Evolutionary conservation across 78 protist genomes (phyloP).

Genomic region (Parvularia atlantis): DNA sequence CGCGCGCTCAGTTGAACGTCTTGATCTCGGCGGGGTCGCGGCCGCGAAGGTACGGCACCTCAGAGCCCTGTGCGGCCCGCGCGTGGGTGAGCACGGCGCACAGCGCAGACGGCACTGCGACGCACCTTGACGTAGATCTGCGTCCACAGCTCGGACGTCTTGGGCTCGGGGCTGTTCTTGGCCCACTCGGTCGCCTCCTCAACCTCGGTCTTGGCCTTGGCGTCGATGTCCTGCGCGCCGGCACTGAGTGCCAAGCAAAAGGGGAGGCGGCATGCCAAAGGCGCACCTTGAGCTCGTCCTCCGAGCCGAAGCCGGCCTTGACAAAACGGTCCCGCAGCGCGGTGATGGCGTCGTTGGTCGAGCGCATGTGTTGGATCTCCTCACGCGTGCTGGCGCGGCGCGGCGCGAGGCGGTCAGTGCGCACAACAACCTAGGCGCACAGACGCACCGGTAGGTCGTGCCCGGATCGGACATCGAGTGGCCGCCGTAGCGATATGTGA

Average conservation of each 20-base stretch:
- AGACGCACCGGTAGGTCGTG: slow-evolving; percentile 60
- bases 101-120: neutral
- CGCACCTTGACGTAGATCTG: slow-evolving; percentile 29
- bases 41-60: neutral
- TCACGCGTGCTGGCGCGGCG: slow-evolving; percentile 21
- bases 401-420: neutral
- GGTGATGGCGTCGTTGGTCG: slow-evolving; percentile 56
- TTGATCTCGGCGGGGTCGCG: neutral
- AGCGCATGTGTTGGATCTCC: slow-evolving; percentile 62
- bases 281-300: slow-evolving; percentile 62
- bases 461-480: slow-evolving; percentile 98
- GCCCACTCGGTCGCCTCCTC: slow-evolving; percentile 67
- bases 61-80: neutral
- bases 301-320: slow-evolving; percentile 43
- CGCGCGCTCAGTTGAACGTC: too few species aligned
- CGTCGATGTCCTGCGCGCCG: slow-evolving; percentile 43
- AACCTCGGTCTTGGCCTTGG: slow-evolving; percentile 16
- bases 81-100: neutral
- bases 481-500: slow-evolving; percentile 93
- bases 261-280: too few species aligned
- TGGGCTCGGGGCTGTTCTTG: slow-evolving; percentile 40
- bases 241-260: too few species aligned
- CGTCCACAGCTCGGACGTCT: slow-evolving; percentile 28
- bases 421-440: neutral
- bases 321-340: slow-evolving; percentile 26